Evolutionary conservation across 257 asterid species (phyloP).

Genomic region (Nicotiana tomentosiformis): DNA sequence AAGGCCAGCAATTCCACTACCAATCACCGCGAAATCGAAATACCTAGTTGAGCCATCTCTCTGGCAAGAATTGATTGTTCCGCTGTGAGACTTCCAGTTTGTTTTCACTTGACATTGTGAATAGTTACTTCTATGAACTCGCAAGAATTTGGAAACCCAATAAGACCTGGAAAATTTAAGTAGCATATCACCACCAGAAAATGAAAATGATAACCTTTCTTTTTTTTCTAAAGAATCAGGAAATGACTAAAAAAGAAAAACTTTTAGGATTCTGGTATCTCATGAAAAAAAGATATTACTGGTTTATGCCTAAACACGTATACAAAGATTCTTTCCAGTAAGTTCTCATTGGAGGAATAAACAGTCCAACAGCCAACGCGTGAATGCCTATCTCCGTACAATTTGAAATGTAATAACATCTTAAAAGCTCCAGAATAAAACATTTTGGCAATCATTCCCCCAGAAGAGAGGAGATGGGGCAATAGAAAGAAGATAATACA

Average conservation of each 20-base stretch:
- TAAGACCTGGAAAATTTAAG: slow-evolving; percentile 48
- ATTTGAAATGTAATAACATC: neutral
- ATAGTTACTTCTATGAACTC: slow-evolving; percentile 21
- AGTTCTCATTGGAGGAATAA: neutral
- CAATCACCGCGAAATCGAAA: slow-evolving; percentile 84
- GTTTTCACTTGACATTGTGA: slow-evolving; percentile 25
- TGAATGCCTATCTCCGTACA: neutral
- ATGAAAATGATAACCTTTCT: neutral
- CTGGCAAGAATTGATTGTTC: slow-evolving; percentile 38
- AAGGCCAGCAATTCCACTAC: slow-evolving; percentile 99
- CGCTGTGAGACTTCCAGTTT: slow-evolving; percentile 31
- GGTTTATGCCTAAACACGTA: neutral
- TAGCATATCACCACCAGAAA: slow-evolving; percentile 10
- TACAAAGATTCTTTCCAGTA: neutral
- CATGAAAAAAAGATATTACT: neutral
- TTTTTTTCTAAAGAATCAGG: neutral
- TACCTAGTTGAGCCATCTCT: slow-evolving; percentile 58
- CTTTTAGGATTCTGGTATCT: neutral
- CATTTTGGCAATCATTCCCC: neutral
- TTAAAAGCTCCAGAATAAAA: neutral
- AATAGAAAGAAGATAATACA: slow-evolving; percentile 5
- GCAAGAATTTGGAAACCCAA: slow-evolving; percentile 42
- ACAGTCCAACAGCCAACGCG: neutral
- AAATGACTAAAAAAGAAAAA: neutral
- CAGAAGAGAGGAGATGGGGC: neutral